Conservation (phyloP, 345 rosid genomes). For the Punica granatum region DNA sequence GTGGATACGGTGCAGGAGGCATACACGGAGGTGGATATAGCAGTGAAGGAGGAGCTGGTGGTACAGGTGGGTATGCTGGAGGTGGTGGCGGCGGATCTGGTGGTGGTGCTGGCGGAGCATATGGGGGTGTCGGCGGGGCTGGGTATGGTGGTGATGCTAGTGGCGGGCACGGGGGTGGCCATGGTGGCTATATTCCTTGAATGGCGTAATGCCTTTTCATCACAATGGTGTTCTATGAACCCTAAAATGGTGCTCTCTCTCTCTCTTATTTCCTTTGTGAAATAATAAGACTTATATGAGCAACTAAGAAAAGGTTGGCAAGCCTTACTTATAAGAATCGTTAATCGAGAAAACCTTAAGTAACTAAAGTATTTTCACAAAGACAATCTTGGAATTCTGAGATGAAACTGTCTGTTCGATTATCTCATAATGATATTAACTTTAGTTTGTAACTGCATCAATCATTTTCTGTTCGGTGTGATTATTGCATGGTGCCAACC, state of each 20-base stretch:
- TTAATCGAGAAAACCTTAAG: neutral
- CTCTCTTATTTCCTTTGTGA: neutral
- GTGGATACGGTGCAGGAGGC: conserved; percentile 10
- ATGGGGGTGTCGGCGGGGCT: conserved; percentile 21
- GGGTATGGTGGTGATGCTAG: conserved; percentile 31
- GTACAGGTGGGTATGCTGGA: neutral
- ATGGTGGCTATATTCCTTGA: conserved; percentile 14
- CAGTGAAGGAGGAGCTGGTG: conserved; percentile 7
- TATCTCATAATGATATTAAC: too few relatives aligned
- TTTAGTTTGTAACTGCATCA: too few relatives aligned
- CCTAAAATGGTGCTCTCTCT: neutral
- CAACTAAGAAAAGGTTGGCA: neutral
- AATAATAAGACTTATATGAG: neutral
- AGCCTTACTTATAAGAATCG: neutral
- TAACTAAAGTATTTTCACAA: too few relatives aligned
- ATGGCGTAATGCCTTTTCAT: neutral
- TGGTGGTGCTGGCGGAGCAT: conserved; percentile 12
- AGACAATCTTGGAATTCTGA: too few relatives aligned
- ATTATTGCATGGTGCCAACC: too few relatives aligned
- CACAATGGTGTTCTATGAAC: neutral
- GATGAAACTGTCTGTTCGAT: too few relatives aligned
- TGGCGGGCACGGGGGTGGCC: conserved; percentile 26
- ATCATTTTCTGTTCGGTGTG: too few relatives aligned
- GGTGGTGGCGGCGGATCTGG: conserved; percentile 1
- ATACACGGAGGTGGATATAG: conserved; percentile 17